Base-by-base conservation (phyloP, 495 filamentous ascomycete species). In the Alectoria sarmentosa region DNA sequence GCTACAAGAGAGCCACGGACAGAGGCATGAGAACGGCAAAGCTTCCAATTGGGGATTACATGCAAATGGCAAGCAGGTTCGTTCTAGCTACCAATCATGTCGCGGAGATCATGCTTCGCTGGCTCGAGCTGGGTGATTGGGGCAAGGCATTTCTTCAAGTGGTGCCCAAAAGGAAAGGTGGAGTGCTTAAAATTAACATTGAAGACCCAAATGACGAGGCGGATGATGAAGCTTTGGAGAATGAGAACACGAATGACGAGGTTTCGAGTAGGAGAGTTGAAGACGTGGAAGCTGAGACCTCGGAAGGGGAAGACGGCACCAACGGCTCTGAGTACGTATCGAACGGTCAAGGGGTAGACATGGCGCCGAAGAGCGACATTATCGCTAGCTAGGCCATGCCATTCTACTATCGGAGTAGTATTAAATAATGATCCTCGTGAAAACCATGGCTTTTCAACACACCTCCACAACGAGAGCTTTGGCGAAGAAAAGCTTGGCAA, bases 11-110 rank as follows among this genome's bases (percentile, higher is more conserved):
- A 48, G 94, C 95, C 0, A 78, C 80, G 60, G 83, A 88, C 46
- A 79, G 79, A 70, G 90, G 89, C 0, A 83, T 98, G 63, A 85
- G 86, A 48, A 97, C 93, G 0, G 94, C 93, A 0, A 93, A 90
- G 73, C 73, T 99, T 30, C 94, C 94, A 0, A 97, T 99, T 70
- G 89, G 91, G 3, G 85, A 98, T 23, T 98, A 88, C 68, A 87
- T 99, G 79, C 79, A 88, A 60, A 95, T 99, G 91, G 76, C 84
- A 36, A 90, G 86, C 64, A 84, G 94, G 19, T 83, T 84, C 63
- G 88, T 99, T 4, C 75, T 99, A 52, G 85, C 91, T 9, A 96
- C 92, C 17, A 98, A 98, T 70, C 94, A 99, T 71, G 94, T 99
- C 1, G 81, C 89, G 49, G 94, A 98, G 74, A 98, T 99, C 66